Evolutionary conservation across 768 basidiomycete species (phyloP).

Genomic region (Candolleomyces efflorescens): DNA sequence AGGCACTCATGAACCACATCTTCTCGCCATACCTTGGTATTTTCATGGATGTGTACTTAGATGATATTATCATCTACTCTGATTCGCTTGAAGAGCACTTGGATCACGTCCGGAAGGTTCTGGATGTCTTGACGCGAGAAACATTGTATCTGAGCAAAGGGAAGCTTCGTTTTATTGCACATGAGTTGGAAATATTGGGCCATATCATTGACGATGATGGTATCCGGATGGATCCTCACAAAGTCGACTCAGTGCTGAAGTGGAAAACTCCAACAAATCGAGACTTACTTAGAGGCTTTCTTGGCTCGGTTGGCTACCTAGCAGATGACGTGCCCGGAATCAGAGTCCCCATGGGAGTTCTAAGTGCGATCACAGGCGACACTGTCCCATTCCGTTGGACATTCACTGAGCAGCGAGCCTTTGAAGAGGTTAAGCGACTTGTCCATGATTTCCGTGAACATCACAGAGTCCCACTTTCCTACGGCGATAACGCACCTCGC

Average conservation of each 20-base stretch:
- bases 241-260: slow-evolving; percentile 31
- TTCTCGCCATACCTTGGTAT: slow-evolving; percentile 27
- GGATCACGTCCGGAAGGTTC: slow-evolving; percentile 20
- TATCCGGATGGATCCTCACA: slow-evolving; percentile 39
- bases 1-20: slow-evolving; percentile 30
- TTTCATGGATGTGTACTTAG: slow-evolving; percentile 18
- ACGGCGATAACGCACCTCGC: slow-evolving; percentile 9
- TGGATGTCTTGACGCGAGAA: slow-evolving; percentile 20
- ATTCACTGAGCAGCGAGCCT: slow-evolving; percentile 26
- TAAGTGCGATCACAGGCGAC: slow-evolving; percentile 21
- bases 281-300: slow-evolving; percentile 30
- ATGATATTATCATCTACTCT: slow-evolving; percentile 32
- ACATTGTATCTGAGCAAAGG: slow-evolving; percentile 23
- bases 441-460: slow-evolving; percentile 17
- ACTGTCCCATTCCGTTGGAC: slow-evolving; percentile 22
- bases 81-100: slow-evolving; percentile 29
- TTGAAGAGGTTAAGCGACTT: slow-evolving; percentile 29
- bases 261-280: slow-evolving; percentile 31
- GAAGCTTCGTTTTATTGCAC: slow-evolving; percentile 20
- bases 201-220: slow-evolving; percentile 28
- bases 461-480: slow-evolving; percentile 16
- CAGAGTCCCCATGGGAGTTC: slow-evolving; percentile 33
- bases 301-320: slow-evolving; percentile 22
- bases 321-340: slow-evolving; percentile 28
- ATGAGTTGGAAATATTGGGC: slow-evolving; percentile 15